phyloP scores from a whole-genome alignment of 1,284 basidiomycete genomes.

The Tausonia pullulans region DNA sequence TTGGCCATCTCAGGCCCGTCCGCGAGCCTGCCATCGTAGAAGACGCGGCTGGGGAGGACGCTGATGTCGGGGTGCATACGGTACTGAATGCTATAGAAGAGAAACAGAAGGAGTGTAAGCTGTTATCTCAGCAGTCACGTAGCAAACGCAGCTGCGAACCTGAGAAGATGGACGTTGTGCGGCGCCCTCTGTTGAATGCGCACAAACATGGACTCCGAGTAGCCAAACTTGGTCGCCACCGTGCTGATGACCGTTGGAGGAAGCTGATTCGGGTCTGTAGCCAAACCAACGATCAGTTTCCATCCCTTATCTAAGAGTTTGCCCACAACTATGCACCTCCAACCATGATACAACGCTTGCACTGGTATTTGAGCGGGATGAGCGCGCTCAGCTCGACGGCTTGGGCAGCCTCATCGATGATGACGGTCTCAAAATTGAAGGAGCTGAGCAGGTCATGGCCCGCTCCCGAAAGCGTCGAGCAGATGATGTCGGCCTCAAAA shows the following conservation, averaged over 20 bases:
- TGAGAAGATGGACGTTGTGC: slow-evolving; percentile 77
- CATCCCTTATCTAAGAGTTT: neutral
- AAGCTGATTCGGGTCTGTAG: slow-evolving; percentile 82
- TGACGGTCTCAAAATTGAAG: slow-evolving; percentile 87
- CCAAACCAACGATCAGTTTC: neutral
- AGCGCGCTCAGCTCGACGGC: slow-evolving; percentile 93
- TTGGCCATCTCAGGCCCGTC: slow-evolving; percentile 82
- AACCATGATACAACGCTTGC: slow-evolving; percentile 80
- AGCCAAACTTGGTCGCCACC: slow-evolving; percentile 66
- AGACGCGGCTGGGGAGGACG: slow-evolving; percentile 72
- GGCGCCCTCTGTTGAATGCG: slow-evolving; percentile 70
- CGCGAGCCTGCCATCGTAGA: slow-evolving; percentile 69
- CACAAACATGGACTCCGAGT: slow-evolving; percentile 88
- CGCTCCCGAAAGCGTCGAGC: slow-evolving; percentile 82
- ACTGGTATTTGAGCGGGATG: slow-evolving; percentile 86
- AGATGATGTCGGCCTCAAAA: slow-evolving; percentile 82
- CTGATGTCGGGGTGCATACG: slow-evolving; percentile 99
- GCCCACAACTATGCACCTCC: slow-evolving; percentile 49
- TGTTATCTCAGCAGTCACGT: neutral
- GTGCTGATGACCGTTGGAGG: slow-evolving; percentile 92
- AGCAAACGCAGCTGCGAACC: slow-evolving; percentile 39
- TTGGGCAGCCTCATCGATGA: slow-evolving; percentile 98
- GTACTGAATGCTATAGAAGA: slow-evolving; percentile 64
- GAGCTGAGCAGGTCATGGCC: slow-evolving; percentile 78
- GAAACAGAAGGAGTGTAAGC: slow-evolving; percentile 6